Conservation (phyloP, 2,329 filamentous ascomycete genomes). For the Macrophomina pseudophaseolina region DNA sequence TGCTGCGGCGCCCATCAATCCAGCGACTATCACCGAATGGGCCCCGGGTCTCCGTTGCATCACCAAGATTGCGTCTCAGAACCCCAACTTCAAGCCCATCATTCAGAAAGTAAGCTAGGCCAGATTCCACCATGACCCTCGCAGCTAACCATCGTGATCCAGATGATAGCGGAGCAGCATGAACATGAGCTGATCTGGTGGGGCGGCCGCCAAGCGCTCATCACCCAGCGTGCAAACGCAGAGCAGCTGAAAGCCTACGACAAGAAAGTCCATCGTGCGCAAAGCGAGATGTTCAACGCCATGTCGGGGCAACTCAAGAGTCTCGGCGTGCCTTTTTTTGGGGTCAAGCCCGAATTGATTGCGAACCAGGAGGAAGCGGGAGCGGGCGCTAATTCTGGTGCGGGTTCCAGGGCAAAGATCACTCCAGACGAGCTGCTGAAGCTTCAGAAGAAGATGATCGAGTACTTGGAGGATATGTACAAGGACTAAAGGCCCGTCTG, state of each 20-base stretch:
- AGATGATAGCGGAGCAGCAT: slow-evolving; percentile 68
- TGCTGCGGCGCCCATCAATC: slow-evolving; percentile 44
- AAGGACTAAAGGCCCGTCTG: slow-evolving; percentile 34
- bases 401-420: slow-evolving; percentile 32
- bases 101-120: slow-evolving; percentile 46
- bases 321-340: slow-evolving; percentile 67
- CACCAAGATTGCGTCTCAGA: slow-evolving; percentile 53
- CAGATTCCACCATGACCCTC: slow-evolving; percentile 27
- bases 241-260: slow-evolving; percentile 65
- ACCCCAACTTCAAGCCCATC: slow-evolving; percentile 46
- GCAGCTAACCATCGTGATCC: slow-evolving; percentile 2
- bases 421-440: slow-evolving; percentile 38
- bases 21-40: slow-evolving; percentile 56
- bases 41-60: slow-evolving; percentile 53
- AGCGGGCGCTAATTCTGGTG: not conserved
- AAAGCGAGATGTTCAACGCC: slow-evolving; percentile 63
- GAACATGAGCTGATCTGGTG: slow-evolving; percentile 66
- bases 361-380: slow-evolving; percentile 35
- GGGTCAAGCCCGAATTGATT: slow-evolving; percentile 53
- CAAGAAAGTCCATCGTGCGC: slow-evolving; percentile 65
- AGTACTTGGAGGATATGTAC: slow-evolving; percentile 47
- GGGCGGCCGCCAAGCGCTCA: slow-evolving; percentile 27
- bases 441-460: slow-evolving; percentile 43
- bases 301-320: slow-evolving; percentile 61
- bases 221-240: not conserved